These are phyloP conservation scores for Ceratorhiza oryzae-sativae DNA, from an alignment of 1,284 basidiomycete genomes.

Conservation along the genomic window DNA sequence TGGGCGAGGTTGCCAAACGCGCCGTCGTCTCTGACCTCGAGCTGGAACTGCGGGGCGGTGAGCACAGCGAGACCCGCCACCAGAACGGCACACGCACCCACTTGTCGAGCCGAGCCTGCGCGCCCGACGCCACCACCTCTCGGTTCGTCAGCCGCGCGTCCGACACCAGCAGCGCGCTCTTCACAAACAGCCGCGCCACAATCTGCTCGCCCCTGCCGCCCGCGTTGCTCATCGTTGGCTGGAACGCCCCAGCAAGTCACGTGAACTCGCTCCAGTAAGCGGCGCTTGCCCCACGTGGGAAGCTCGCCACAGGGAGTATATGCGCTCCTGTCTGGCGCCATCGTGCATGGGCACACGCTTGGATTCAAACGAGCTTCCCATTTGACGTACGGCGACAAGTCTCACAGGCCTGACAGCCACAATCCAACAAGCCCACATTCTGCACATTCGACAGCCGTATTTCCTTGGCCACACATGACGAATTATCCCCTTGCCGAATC, in stretches of 20 bases:
- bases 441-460: too few species aligned
- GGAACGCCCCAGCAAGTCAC: slow-evolving; percentile 39
- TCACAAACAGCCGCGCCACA: slow-evolving; percentile 77
- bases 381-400: too few species aligned
- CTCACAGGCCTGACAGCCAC: too few species aligned
- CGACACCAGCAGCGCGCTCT: slow-evolving; percentile 74
- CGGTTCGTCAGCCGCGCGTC: slow-evolving; percentile 58
- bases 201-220: slow-evolving; percentile 75
- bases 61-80: slow-evolving; percentile 18
- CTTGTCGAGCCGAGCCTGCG: slow-evolving; percentile 65
- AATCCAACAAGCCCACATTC: too few species aligned
- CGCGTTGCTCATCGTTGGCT: slow-evolving; percentile 13
- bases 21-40: slow-evolving; percentile 66
- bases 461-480: too few species aligned
- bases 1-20: slow-evolving; percentile 53
- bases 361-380: too few species aligned
- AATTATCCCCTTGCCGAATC: too few species aligned
- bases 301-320: too few species aligned
- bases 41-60: slow-evolving; percentile 67
- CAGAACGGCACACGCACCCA: slow-evolving; percentile 62
- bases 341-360: too few species aligned
- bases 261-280: not conserved
- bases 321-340: too few species aligned
- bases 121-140: not conserved
- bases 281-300: not conserved